phyloP scores from a whole-genome alignment of 2,329 filamentous ascomycete species.

The Aspergillus latus region DNA sequence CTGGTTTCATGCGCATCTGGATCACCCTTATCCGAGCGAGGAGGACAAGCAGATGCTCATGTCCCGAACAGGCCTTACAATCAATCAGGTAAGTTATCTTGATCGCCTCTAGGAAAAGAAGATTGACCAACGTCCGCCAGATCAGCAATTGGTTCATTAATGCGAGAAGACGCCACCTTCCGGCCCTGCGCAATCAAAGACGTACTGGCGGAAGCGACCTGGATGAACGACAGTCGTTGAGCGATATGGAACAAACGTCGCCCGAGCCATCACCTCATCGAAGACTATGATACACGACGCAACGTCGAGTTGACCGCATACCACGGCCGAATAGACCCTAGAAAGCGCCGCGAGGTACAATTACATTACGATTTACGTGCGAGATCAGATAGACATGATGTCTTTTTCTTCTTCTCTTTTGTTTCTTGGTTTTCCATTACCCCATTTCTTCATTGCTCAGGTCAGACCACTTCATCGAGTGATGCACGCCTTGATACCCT shows the following conservation, averaged over 20 bases:
- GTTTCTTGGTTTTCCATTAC: neutral
- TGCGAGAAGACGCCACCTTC: slow-evolving; percentile 49
- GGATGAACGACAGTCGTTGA: slow-evolving; percentile 37
- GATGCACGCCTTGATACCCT: slow-evolving; percentile 35
- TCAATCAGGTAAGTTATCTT: slow-evolving; percentile 57
- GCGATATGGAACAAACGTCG: slow-evolving; percentile 33
- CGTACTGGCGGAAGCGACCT: slow-evolving; percentile 34
- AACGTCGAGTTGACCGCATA: neutral
- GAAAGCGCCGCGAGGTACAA: slow-evolving; percentile 13
- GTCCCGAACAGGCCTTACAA: slow-evolving; percentile 70
- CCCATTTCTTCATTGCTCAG: slow-evolving; percentile 12
- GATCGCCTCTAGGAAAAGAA: neutral
- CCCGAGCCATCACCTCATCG: slow-evolving; percentile 31
- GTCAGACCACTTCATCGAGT: slow-evolving; percentile 20
- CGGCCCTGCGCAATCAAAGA: slow-evolving; percentile 47
- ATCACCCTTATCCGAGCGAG: slow-evolving; percentile 82
- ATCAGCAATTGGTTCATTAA: slow-evolving; percentile 58
- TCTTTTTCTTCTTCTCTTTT: neutral
- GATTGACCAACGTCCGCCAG: slow-evolving; percentile 24
- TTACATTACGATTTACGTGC: slow-evolving; percentile 19
- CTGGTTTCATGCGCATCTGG: slow-evolving; percentile 76
- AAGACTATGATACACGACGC: neutral
- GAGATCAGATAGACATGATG: slow-evolving; percentile 13
- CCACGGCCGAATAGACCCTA: neutral
- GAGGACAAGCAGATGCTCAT: slow-evolving; percentile 84